Base-by-base conservation (phyloP, 1,284 basidiomycete genomes). In the Athelia sp. region DNA sequence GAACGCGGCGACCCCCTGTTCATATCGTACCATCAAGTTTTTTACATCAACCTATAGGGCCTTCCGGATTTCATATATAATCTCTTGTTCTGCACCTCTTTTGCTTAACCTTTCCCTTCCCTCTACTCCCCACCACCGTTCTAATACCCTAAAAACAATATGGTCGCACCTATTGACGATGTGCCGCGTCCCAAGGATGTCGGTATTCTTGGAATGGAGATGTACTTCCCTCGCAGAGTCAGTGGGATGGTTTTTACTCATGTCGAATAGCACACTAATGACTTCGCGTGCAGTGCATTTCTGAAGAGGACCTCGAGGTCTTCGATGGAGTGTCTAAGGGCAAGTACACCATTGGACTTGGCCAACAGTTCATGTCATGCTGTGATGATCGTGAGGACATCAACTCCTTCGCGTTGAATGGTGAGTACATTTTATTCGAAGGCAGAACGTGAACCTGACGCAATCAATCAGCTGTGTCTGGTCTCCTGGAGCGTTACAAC, bases 331-430 rank as follows among this genome's bases (percentile, higher is more conserved):
- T 97, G 38, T 73, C 93, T 55, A 86, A 93, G 69, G 96, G 97
- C 58, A 98, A 99, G 75, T 99, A 99, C 79, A 99, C 97, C 61
- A 98, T 99, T 65, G 97, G 97, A 64, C 87, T 99, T 44, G 97
- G 96, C 52, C 93, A 98, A 70, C 87, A 98, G 72, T 95, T 84
- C 78, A 99, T 99, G 96, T 92, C 93, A 32, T 97, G 90, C 80
- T 92, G 90, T 55, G 94, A 97, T 65, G 94, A 97, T 79, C 84
- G 89, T 54, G 96, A 98, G 72, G 96, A 99, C 74, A 97, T 99
- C 79, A 97, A 98, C 82, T 97, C 95, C 24, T 96, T 98, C 68
- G 87, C 93, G 45, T 72, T 99, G 58, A 95, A 92, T 59, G 93
- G 95, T 95, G 55, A 53, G 87, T 71, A 17, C 21, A n/a, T n/a